phyloP scores from a whole-genome alignment of 176 grass and related monocot species.

The Ensete glaucum region DNA sequence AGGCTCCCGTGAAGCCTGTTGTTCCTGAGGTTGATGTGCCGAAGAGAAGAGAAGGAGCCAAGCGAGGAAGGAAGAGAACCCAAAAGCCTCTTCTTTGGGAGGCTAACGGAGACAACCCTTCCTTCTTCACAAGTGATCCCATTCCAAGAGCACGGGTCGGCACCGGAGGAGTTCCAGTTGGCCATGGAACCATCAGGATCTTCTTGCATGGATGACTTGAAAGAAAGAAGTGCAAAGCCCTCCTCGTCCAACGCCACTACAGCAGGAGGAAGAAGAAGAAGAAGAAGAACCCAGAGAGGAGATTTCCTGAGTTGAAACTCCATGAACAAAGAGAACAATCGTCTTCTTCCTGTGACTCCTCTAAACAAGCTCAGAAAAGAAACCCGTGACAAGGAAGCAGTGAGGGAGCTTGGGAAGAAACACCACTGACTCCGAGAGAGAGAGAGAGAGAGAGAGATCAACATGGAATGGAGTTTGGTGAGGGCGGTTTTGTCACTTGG shows the following conservation, averaged over 20 bases:
- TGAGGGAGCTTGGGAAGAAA: too few species aligned
- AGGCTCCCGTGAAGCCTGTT: slow-evolving; percentile 53
- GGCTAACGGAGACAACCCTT: slow-evolving; percentile 42
- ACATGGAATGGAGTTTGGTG: too few species aligned
- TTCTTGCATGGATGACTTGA: slow-evolving; percentile 49
- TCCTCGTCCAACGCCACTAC: slow-evolving; percentile 29
- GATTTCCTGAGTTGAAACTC: background rate
- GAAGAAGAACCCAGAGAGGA: slow-evolving; percentile 10
- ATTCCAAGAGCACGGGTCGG: slow-evolving; percentile 82
- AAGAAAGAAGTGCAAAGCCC: slow-evolving; percentile 60
- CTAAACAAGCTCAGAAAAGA: too few species aligned
- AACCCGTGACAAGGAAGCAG: too few species aligned
- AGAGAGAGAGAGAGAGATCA: too few species aligned
- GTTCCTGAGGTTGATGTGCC: slow-evolving; percentile 74
- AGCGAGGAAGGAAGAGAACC: slow-evolving; percentile 38
- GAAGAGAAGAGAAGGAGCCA: slow-evolving; percentile 44
- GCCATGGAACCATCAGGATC: slow-evolving; percentile 50
- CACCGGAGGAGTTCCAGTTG: slow-evolving; percentile 53
- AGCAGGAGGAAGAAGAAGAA: background rate
- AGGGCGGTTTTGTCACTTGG: too few species aligned
- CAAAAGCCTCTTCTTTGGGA: slow-evolving; percentile 53
- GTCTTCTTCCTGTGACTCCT: too few species aligned
- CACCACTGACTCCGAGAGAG: too few species aligned
- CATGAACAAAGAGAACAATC: background rate
- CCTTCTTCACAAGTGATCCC: slow-evolving; percentile 44